Base-by-base conservation (phyloP, 768 basidiomycete genomes). In the Trametes gibbosa region DNA sequence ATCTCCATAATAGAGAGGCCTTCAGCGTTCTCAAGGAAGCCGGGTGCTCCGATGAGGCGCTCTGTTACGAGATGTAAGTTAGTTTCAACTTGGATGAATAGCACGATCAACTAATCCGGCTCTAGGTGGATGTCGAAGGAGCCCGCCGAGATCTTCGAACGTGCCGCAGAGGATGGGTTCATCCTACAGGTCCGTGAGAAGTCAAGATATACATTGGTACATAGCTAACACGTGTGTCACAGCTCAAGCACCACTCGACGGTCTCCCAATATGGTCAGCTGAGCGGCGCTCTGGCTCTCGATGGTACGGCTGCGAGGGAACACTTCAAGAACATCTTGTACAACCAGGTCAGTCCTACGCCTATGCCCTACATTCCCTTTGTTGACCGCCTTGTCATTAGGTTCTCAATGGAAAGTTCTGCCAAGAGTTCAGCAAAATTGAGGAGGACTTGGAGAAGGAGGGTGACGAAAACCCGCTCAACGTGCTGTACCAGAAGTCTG, bases 71-170 rank as follows among this genome's bases (percentile, higher is more conserved):
- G 66, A 84, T 85, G 84, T 84, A 17, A 27, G 70, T 65, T 13
- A 0, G n/a, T 40, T 29, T 59, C 35, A 5, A 13, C 7, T 41
- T 10, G n/a, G 21, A 1, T 24, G 19, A 16, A 16, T 24, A 5
- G 3, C 34, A 27, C 24, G 8, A 14, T 6, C 3, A 41, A 13
- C 14, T 14, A 7, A 45, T 8, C 19, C 24, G 17, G 3, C 5
- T 51, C 17, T 49, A 83, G 84, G 83, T 85, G 85, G 84, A 86
- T 86, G 84, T 85, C 84, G 24, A 86, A 85, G 64, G 84, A 86
- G 64, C 84, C 85, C 1, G 84, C 84, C 7, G 84, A 85, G 64
- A 85, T 86, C 40, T 86, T 86, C 66, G 85, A 86, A 69, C 75
- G 82, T 17, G 84, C 85, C 8, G 85, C 84, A 6, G 84, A 86